These are phyloP conservation scores for Coccomyxa sp. DNA, from an alignment of 139 green algal genomes.

Conservation along the genomic window DNA sequence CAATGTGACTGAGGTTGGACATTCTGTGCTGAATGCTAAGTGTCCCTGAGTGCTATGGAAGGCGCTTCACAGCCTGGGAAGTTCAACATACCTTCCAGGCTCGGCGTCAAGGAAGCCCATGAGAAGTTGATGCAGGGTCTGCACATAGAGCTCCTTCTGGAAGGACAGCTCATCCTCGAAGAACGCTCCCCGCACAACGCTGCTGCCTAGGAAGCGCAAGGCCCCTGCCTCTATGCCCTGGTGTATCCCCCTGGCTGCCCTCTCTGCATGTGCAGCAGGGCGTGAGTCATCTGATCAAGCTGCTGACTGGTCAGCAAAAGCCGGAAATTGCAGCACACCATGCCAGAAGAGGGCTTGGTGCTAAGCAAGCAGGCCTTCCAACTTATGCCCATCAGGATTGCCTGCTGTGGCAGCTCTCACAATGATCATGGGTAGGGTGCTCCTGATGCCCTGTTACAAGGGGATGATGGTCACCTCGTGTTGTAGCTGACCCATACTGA, in stretches of 20 bases:
- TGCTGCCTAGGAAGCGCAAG: slow-evolving; percentile 19
- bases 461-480: background rate
- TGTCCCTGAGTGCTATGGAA: background rate
- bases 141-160: slow-evolving; percentile 36
- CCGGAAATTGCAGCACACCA: background rate
- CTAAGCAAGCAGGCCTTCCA: too few species aligned
- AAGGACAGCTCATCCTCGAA: slow-evolving; percentile 29
- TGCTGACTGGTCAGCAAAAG: background rate
- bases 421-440: background rate
- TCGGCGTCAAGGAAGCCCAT: slow-evolving; percentile 44
- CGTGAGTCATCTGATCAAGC: background rate
- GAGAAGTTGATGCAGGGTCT: slow-evolving; percentile 48
- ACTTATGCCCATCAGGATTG: background rate
- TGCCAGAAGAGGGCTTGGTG: background rate
- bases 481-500: slow-evolving; percentile 3
- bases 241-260: slow-evolving; percentile 12
- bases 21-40: background rate
- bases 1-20: background rate
- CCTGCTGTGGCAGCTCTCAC: background rate
- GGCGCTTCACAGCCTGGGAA: too few species aligned
- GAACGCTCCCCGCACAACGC: slow-evolving; percentile 19
- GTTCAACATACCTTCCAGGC: slow-evolving; percentile 8
- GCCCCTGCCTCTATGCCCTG: slow-evolving; percentile 16
- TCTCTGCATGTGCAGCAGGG: slow-evolving; percentile 11
- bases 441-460: background rate